Evolutionary conservation across 805 yeast species (phyloP).

Genomic region (Wickerhamiella allomyrinae): DNA sequence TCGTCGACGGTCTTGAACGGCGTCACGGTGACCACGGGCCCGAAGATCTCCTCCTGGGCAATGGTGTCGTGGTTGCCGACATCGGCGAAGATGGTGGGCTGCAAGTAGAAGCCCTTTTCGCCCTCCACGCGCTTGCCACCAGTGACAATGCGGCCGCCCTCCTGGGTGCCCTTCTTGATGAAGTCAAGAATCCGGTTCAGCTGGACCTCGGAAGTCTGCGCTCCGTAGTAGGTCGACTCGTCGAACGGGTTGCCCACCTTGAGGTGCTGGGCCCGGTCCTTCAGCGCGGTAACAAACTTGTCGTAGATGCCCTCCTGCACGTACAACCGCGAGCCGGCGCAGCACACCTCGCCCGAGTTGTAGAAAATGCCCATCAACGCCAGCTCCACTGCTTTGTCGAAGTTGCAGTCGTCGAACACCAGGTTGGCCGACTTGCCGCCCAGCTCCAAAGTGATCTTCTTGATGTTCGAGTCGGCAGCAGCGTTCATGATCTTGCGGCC

Average conservation of each 20-base stretch:
- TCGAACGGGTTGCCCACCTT: slow-evolving; percentile 74
- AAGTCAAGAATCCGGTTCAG: slow-evolving; percentile 58
- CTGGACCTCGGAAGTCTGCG: slow-evolving; percentile 73
- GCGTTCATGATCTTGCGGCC: slow-evolving; percentile 68
- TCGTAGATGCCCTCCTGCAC: slow-evolving; percentile 78
- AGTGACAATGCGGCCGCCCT: slow-evolving; percentile 67
- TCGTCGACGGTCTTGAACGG: slow-evolving; percentile 55
- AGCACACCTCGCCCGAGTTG: slow-evolving; percentile 93
- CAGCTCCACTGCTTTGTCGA: slow-evolving; percentile 59
- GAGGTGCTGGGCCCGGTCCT: slow-evolving; percentile 33
- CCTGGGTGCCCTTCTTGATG: slow-evolving; percentile 59
- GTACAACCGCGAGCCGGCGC: slow-evolving; percentile 84
- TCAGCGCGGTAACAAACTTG: slow-evolving; percentile 45
- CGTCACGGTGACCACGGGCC: slow-evolving; percentile 65
- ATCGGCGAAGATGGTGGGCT: slow-evolving; percentile 66
- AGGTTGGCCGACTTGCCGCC: slow-evolving; percentile 95
- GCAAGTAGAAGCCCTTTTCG: slow-evolving; percentile 48
- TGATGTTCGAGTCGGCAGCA: slow-evolving; percentile 52
- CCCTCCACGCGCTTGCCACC: slow-evolving; percentile 51
- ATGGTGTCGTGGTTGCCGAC: slow-evolving; percentile 51
- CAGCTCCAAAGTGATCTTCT: slow-evolving; percentile 81
- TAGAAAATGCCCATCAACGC: slow-evolving; percentile 70
- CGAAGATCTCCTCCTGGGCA: slow-evolving; percentile 72
- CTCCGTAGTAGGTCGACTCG: slow-evolving; percentile 66
- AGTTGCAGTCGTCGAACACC: slow-evolving; percentile 72